Evolutionary conservation across 805 yeast genomes (phyloP), one percentile per base, ranked within the genome.

Genomic region (Lipomyces anomalus): DNA sequence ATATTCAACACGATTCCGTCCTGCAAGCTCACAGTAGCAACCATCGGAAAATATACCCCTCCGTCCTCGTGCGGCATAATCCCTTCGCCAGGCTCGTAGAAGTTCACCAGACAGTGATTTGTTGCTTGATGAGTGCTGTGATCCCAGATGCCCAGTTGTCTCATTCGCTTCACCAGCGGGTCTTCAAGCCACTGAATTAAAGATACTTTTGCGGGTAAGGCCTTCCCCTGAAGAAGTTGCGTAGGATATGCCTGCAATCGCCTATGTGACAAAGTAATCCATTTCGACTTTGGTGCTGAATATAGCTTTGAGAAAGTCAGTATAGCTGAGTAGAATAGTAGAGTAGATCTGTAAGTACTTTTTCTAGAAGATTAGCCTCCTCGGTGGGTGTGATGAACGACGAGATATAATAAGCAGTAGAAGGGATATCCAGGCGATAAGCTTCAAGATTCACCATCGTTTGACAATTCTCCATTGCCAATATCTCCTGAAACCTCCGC

Each of bases 11-110:
- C 48, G 16, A 50, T 48, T 11, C 42, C 42, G 21, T 33, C 47
- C 13, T 42, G 24, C 23, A 50, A 22, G 37, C 52, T 47, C 20
- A 50, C 53, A 3, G 54, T 50, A 9, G 54, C 54, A n/a, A 50
- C 54, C 49, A 48, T 37, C 18, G 54, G 54, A 26, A 18, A 44
- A 30, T 50, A 50, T 20, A 38, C 54, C 18, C 43, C 52, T 18
- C 54, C 54, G 43, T 50, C 54, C 35, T 50, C 52, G 28, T 50
- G 54, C 1, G 54, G 54, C 52, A 50, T 47, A 44, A 50, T 50
- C 6, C 54, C 54, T 30, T 50, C 47, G 23, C 54, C 54, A 9
- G 54, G 54, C 35, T 38, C 43, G 26, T 50, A 50, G 30, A 35
- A 26, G 35, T 50, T 50, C 21, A 50, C 38, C 16, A 50, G 33